Percentiles rank a stretch among this genome's conserved stretches.
Conservation (phyloP, 2,329 filamentous ascomycete species). For the Penicillium sp. region DNA sequence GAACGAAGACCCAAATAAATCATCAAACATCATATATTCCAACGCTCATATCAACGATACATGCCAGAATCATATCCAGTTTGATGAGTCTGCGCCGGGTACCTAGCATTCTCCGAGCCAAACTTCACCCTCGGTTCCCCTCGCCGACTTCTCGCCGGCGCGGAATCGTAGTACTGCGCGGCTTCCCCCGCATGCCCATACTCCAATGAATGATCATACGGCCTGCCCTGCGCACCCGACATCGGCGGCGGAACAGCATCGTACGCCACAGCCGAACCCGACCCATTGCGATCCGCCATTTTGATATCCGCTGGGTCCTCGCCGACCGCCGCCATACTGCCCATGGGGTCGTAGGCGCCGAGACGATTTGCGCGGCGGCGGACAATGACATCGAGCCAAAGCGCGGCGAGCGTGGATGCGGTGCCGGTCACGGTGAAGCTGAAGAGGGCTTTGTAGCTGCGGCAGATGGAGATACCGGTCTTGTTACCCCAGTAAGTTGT, state of each 20-base stretch:
- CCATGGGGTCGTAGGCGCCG: constrained; percentile 51
- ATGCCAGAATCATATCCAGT: constrained; percentile 37
- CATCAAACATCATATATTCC: neutral
- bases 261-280: constrained; percentile 10
- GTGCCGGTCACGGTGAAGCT: constrained; percentile 52
- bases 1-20: neutral
- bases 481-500: constrained; percentile 53
- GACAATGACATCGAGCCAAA: constrained; percentile 53
- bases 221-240: neutral
- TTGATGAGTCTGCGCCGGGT: constrained; percentile 29
- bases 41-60: constrained; percentile 28
- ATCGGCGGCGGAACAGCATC: constrained; percentile 8
- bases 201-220: constrained; percentile 14
- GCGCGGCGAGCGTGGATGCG: constrained; percentile 47
- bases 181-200: constrained; percentile 27
- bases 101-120: constrained; percentile 19
- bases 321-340: constrained; percentile 27
- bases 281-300: constrained; percentile 26
- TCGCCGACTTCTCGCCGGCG: constrained; percentile 18
- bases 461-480: constrained; percentile 56
- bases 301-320: constrained; percentile 36
- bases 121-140: constrained; percentile 21
- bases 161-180: constrained; percentile 29
- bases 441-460: constrained; percentile 60
- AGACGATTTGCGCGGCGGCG: constrained; percentile 43